Base-by-base conservation (phyloP, 306 rosid species). In the Cucurbita pepo region DNA sequence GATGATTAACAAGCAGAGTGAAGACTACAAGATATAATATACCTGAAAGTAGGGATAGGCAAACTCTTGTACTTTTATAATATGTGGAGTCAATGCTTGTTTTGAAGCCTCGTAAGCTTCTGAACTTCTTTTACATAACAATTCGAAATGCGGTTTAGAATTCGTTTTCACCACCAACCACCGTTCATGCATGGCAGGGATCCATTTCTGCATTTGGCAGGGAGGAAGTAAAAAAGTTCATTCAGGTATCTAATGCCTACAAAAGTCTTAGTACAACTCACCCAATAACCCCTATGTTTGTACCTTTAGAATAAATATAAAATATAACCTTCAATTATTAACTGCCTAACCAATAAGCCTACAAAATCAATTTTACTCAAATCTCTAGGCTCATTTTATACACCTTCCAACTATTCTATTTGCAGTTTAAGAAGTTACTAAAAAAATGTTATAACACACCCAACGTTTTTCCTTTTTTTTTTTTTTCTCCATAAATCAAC, bases 41-140 rank as follows among this genome's bases (percentile, higher is more conserved):
- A 89, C 99, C 96, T 88, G 97, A 83, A 85, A 89, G 81, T 89
- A 88, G 77, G 96, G 90, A 85, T 89, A 85, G 62, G 77, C 91
- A 66, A 71, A 67, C 75, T 94, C 96, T 69, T 78, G 87, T 19
- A 78, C 88, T 86, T 70, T 89, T 81, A 47, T 71, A 67, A 85
- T 47, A 77, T 85, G 95, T 45, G 96, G 97, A 80, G 85, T 71
- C 76, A 91, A 64, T 55, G 92, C 75, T 34, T 65, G 83, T 82
- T 85, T 91, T 51, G 99, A 86, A 73, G 84, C 71, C 89, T 80
- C 77, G 72, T 85, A 91, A 67, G 25, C 82, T 85, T 91, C 96
- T 48, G 78, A 64, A 53, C 88, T 70, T 81, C 87, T 94, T 4
- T 84, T 56, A 38, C 82, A 76, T 36, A 89, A 57, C 5, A 72